Evolutionary conservation across 1,284 basidiomycete species (phyloP), one percentile per base, ranked within the genome.

Genomic region (Leccinum pallidistipes): DNA sequence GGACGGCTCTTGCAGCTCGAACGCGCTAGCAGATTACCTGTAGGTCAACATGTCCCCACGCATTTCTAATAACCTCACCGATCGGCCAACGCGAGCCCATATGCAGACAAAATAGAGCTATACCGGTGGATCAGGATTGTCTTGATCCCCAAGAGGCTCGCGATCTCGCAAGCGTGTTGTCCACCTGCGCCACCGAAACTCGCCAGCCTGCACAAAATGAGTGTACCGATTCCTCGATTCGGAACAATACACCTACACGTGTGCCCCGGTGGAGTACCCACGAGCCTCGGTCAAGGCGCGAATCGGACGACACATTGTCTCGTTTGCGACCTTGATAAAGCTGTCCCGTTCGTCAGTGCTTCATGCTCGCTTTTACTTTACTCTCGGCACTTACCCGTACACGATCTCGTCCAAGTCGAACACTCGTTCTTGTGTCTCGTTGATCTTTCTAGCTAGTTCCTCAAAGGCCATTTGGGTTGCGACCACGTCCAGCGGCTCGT

Each of bases 271-370:
- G 3, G 91, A 90, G 74, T 94, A 88, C 5, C 96, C 95, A 54
- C 93, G 80, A 1, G 92, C 94, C 76, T 97, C 96, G 0, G 95
- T 98, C 63, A 98, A 76, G 1, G 95, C 89, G 7, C 95, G 86
- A 63, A 98, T 97, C 1, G 95, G 96, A 51, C 95, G 81, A 67
- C 90, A 91, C 95, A 97, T 97, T 0, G 92, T 93, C 78, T 95
- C 93, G 65, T 95, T 95, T 11, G 93, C 93, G n/a, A 95, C 91
- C 70, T 93, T 93, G 78, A 96, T 91, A 74, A 95, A 96, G 2
- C 90, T 91, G 12, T 54, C 5, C 14, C n/a, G 1, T 49, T 29
- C 50, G 21, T 70, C 56, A 62, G 45, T 50, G 31, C 11, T 52
- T 56, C 21, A 38, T 51, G 5, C 38, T 40, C 5, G 4, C 52